These are phyloP conservation scores for Penicillium goetzii DNA, from an alignment of 495 filamentous ascomycete species.

Conservation along the genomic window DNA sequence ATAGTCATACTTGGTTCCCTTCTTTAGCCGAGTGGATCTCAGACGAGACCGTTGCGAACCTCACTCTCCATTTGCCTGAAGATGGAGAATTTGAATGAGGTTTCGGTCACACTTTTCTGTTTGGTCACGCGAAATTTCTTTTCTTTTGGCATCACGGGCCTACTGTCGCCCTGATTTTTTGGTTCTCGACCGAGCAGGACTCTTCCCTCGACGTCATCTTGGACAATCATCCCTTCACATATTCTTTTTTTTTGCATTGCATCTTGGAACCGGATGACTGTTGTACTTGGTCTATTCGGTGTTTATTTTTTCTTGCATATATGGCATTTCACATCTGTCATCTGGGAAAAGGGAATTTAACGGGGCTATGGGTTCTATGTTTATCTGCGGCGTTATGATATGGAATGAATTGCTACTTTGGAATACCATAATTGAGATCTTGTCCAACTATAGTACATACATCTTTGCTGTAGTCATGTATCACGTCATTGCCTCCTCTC, in stretches of 20 bases:
- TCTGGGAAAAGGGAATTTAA: conserved; percentile 3
- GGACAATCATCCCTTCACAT: conserved; percentile 6
- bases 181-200: conserved; percentile 7
- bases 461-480: background rate
- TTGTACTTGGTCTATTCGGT: background rate
- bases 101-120: background rate
- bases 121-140: background rate
- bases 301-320: conserved; percentile 11
- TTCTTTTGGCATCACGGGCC: background rate
- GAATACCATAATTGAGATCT: background rate
- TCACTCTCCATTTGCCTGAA: conserved; percentile 17
- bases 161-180: conserved; percentile 9
- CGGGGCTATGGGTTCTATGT: background rate
- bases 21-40: conserved; percentile 39
- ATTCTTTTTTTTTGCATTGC: conserved; percentile 16
- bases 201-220: conserved; percentile 6
- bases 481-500: conserved; percentile 3
- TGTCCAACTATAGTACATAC: background rate
- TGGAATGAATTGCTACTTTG: background rate
- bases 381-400: background rate
- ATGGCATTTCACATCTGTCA: conserved; percentile 5
- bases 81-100: conserved; percentile 36
- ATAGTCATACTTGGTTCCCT: conserved; percentile 42
- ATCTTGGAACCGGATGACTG: background rate
- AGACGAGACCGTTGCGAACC: conserved; percentile 27